Percentiles rank a stretch among this genome's conserved stretches.
Evolutionary conservation across 129 eudicot genomes (phyloP).

Genomic region (Erigeron canadensis): DNA sequence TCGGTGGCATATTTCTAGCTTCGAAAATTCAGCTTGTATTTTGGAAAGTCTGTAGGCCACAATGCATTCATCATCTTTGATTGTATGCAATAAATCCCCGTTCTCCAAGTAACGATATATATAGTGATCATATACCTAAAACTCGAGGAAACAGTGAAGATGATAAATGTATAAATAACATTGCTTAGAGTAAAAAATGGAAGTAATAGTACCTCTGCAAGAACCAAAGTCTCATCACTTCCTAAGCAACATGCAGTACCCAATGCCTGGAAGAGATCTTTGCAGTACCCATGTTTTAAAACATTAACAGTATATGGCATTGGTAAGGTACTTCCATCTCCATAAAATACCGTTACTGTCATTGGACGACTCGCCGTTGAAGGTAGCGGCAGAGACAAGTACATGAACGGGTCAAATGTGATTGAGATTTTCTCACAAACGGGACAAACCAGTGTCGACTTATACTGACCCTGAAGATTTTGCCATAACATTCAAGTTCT

Average conservation of each 20-base stretch:
- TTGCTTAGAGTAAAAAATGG: background rate
- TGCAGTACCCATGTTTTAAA: constrained; percentile 69
- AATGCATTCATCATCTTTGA: constrained; percentile 86
- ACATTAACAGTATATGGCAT: constrained; percentile 90
- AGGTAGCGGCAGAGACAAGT: constrained; percentile 91
- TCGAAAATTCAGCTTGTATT: constrained; percentile 50
- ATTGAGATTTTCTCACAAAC: constrained; percentile 82
- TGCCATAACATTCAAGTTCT: constrained; percentile 18
- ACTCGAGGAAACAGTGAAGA: constrained; percentile 16
- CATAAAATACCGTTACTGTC: constrained; percentile 82
- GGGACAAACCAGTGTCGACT: constrained; percentile 95
- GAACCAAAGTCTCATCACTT: constrained; percentile 69
- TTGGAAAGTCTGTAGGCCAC: constrained; percentile 85
- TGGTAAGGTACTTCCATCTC: constrained; percentile 85
- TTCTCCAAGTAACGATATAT: constrained; percentile 68
- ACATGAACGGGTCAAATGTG: constrained; percentile 98
- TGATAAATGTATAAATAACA: background rate
- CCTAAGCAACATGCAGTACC: constrained; percentile 68
- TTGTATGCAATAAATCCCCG: constrained; percentile 56
- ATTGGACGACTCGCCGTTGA: constrained; percentile 82
- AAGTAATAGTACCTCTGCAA: constrained; percentile 71
- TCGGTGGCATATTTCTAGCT: constrained; percentile 77
- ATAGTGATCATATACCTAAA: constrained; percentile 74
- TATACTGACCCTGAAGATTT: constrained; percentile 87
- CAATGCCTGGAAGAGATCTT: constrained; percentile 72